Evolutionary conservation across 352 stramenopile genomes (phyloP), one percentile per base, ranked within the genome.

Genomic region (Phytophthora palmivora): DNA sequence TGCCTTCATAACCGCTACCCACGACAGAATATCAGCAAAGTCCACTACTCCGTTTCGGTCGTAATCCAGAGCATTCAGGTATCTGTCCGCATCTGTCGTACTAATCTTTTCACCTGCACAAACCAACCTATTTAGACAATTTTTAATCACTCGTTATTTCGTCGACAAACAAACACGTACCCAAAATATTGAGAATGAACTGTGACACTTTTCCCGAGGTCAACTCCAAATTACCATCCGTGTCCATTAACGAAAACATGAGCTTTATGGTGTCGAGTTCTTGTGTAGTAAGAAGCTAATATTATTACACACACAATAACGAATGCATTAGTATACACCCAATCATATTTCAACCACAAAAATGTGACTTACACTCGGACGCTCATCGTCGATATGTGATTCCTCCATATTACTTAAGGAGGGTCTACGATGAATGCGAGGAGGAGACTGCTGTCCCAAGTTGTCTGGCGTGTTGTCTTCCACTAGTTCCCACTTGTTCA

Each of bases 181-280:
- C 79, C 21, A 95, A 63, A 26, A 92, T 87, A 58, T 91, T 91
- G 38, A 82, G 70, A 32, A 95, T 84, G 34, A 93, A 95, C 9
- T 82, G 72, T 6, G 65, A 69, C 26, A 95, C 67, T 47, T 95
- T 84, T 3, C 55, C 34, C 1, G 65, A 70, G 26, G 56, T 84
- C 12, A 95, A 58, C 16, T 76, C 76, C 63, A 91, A 84, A 26
- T 76, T 90, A 3, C 86, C 84, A 30, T 93, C 82, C 6, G 81
- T 86, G 56, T 95, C 86, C 58, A 95, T 84, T 6, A 95, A 66
- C 14, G 82, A 89, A 43, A 95, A 95, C 28, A 90, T 83, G 1
- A 95, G 58, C 52, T 95, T 95, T 18, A 91, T 69, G 47, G 83
- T 88, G 33, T 95, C 82, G 6, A 95, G 68, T 55, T 95, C 84